Evolutionary conservation across 2,329 filamentous ascomycete genomes (phyloP), one percentile per base, ranked within the genome.

Genomic region (Epichloe gansuensis): DNA sequence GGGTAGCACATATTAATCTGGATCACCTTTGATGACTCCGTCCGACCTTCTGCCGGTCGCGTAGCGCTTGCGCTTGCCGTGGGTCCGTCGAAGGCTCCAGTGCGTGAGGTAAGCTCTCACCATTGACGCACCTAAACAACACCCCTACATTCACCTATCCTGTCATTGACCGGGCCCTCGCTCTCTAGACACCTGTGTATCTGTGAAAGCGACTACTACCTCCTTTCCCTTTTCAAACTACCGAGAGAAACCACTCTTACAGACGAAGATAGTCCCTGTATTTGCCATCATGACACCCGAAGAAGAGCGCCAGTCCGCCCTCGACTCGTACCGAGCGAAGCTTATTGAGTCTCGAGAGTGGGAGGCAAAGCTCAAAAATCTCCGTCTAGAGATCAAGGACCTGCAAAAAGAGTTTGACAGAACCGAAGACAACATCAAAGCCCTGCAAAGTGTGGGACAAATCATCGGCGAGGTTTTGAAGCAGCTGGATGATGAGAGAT

Each of bases 361-460:
- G 89, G 94, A 98, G 71, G 85, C 91, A 50, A 98, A 97, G 78
- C 81, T 98, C 56, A 98, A 97, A 76, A 81, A 85, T 50, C 75
- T 98, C 62, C 87, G 93, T 57, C 75, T 95, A 71, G 93, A 96
- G 61, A 96, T 98, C 70, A 98, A 97, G 75, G 89, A 86, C 54
- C 73, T 97, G 51, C 89, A 95, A 68, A 89, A 87, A 66, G 90
- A 97, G 63, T 98, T 90, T 65, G 91, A 98, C 68, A 83, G 91
- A 60, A 97, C 93, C 51, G 93, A 98, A 68, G 94, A 98, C 60
- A 97, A 97, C 74, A 97, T 98, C 77, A 98, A 98, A 77, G 93
- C 93, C 59, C 75, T 98, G 64, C 93, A 98, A 75, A 97, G 93
- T 69, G 93, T 98, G 51, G 93, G 93, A 49, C 93, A 98, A 74